These are phyloP conservation scores for Fraxinus quadrangulata DNA, from an alignment of 257 asterid genomes.

Conservation along the genomic window DNA sequence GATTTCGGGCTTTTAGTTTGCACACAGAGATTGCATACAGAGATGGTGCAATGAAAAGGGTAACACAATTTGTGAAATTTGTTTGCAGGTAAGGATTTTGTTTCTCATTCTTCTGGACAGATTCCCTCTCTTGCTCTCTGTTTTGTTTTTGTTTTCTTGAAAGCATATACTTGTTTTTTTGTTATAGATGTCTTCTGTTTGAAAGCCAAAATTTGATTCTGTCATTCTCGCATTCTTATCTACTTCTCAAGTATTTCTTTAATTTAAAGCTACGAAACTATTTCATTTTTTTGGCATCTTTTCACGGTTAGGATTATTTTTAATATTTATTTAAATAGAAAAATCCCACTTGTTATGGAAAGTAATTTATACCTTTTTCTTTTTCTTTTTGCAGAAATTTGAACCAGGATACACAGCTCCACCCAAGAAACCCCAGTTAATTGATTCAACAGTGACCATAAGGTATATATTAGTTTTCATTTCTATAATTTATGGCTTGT, in stretches of 20 bases:
- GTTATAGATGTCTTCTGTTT: neutral
- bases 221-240: slow-evolving; percentile 38
- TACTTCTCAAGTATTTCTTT: neutral
- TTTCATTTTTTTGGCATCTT: slow-evolving; percentile 12
- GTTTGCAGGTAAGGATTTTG: slow-evolving; percentile 63
- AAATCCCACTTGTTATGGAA: too few relatives aligned
- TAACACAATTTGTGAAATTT: slow-evolving; percentile 79
- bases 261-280: slow-evolving; percentile 30
- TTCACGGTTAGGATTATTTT: slow-evolving; percentile 13
- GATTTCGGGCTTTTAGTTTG: slow-evolving; percentile 47
- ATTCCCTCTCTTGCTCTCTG: neutral
- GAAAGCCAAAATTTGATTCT: slow-evolving; percentile 21
- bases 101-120: neutral
- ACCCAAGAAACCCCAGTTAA: slow-evolving; percentile 47
- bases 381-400: slow-evolving; percentile 61
- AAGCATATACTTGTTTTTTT: neutral
- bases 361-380: too few relatives aligned
- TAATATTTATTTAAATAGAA: too few relatives aligned
- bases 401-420: slow-evolving; percentile 74
- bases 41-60: slow-evolving; percentile 97
- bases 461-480: slow-evolving; percentile 42
- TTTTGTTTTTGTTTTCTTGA: too few relatives aligned
- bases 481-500: too few relatives aligned
- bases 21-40: slow-evolving; percentile 93
- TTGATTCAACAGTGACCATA: slow-evolving; percentile 53